These are phyloP conservation scores for Cyphellophora europaea DNA, from an alignment of 2,329 filamentous ascomycete genomes.

Conservation along the genomic window DNA sequence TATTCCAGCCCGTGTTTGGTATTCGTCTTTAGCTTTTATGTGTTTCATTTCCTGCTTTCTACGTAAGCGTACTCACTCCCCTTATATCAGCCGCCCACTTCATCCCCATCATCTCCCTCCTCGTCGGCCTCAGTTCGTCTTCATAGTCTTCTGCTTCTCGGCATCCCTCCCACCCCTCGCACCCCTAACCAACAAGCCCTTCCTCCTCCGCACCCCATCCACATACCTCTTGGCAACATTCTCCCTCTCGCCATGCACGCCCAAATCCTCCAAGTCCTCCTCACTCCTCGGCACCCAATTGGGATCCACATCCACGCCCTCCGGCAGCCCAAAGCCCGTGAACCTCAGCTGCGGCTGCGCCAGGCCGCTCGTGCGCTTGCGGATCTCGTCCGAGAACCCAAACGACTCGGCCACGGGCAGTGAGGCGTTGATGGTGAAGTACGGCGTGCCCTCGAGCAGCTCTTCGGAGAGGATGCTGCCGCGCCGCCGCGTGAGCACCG, in stretches of 20 bases:
- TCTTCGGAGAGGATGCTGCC: conserved; percentile 82
- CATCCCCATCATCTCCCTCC: no score
- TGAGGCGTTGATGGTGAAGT: conserved; percentile 84
- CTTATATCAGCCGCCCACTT: no score
- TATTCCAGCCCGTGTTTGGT: no score
- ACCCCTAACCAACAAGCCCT: conserved; percentile 78
- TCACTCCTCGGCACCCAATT: conserved; percentile 97
- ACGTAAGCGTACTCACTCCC: no score
- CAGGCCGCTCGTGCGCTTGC: conserved; percentile 82
- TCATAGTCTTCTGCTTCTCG: conserved; percentile 79
- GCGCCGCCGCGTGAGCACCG: conserved; percentile 88
- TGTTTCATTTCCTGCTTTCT: no score
- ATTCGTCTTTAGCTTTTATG: no score
- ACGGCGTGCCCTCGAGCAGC: conserved; percentile 90
- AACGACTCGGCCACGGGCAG: conserved; percentile 92
- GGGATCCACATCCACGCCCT: conserved; percentile 66
- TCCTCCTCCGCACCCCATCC: conserved; percentile 75
- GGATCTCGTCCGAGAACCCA: conserved; percentile 92
- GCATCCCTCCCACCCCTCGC: conserved; percentile 69
- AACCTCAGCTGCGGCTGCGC: conserved; percentile 92
- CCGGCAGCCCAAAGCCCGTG: conserved; percentile 76
- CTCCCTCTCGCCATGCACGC: conserved; percentile 85
- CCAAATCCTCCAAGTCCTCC: conserved; percentile 91
- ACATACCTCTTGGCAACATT: conserved; percentile 96
- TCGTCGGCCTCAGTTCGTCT: conserved; percentile 43